Evolutionary conservation across 2,329 filamentous ascomycete genomes (phyloP), one percentile per base, ranked within the genome.

Genomic region (Curvularia sp.): DNA sequence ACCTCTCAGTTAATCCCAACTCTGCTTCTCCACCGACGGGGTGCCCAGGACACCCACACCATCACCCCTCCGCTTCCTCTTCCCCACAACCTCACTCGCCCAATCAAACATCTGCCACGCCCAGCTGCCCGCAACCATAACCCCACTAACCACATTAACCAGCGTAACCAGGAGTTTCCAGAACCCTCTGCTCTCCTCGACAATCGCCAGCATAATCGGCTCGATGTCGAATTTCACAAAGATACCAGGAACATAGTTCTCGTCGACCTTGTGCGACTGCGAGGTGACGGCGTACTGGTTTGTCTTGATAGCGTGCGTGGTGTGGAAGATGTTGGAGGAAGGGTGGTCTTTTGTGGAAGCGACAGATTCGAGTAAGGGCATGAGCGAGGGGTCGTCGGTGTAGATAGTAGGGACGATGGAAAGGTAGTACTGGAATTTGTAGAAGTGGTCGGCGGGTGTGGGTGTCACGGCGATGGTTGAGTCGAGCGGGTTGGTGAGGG

Each of bases 191-290:
- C 93, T 87, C 71, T 88, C 87, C 80, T 98, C 94, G 61, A 89
- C 89, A 42, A 99, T 89, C 28, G 90, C 89, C 53, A 99, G 83
- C 76, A 95, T 81, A 69, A 99, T 93, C 1, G 95, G 95, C 82
- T 99, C 95, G 69, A 99, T 97, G 76, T 98, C 94, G 80, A 96
- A 99, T 81, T 98, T 99, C 85, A 99, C 91, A 76, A 98, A 99
- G 62, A 99, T 88, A 31, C 95, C 95, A 0, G 95, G 95, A 0
- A 97, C 86, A 58, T 82, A 80, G 61, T 74, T 87, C 70, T 96
- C 90, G 54, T 83, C 81, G 42, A 96, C 85, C 35, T 83, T 80
- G 70, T 88, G 86, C 68, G 86, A 89, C 81, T 98, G 93, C 74
- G 93, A 92, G 0, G 93, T 98, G 0, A 97, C 95, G 60, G 94